phyloP scores from a whole-genome alignment of 441 rosid species.

The Metrosideros polymorpha region DNA sequence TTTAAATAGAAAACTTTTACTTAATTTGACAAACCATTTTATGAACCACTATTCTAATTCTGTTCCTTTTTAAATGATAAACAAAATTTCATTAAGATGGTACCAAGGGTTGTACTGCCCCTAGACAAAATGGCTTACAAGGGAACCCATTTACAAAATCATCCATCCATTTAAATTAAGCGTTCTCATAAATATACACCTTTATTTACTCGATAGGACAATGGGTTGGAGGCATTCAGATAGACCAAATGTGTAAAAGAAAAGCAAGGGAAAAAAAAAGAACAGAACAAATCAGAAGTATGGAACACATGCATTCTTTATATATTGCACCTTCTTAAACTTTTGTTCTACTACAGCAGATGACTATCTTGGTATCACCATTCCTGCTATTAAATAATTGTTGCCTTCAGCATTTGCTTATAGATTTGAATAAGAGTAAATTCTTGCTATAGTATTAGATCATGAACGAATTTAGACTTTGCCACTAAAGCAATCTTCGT shows the following conservation, averaged over 20 bases:
- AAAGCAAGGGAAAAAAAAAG: neutral
- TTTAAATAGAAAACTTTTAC: slow-evolving; percentile 4
- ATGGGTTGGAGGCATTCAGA: neutral
- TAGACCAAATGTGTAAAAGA: neutral
- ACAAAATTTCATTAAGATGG: neutral
- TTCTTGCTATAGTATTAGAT: neutral
- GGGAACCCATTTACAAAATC: neutral
- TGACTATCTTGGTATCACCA: neutral
- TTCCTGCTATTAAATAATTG: neutral
- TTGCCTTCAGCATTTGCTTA: neutral
- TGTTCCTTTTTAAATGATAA: neutral
- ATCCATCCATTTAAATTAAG: neutral
- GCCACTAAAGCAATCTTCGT: neutral
- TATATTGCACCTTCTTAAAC: neutral
- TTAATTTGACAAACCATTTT: neutral
- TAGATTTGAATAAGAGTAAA: neutral
- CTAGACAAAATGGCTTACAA: neutral
- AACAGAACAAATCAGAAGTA: neutral
- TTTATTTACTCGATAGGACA: neutral
- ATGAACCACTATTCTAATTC: neutral
- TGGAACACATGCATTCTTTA: neutral
- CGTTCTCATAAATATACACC: neutral
- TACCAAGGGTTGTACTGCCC: neutral
- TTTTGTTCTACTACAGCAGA: neutral
- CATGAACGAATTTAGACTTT: neutral